phyloP scores from a whole-genome alignment of 345 rosid genomes.

The Rhizophora apiculata region DNA sequence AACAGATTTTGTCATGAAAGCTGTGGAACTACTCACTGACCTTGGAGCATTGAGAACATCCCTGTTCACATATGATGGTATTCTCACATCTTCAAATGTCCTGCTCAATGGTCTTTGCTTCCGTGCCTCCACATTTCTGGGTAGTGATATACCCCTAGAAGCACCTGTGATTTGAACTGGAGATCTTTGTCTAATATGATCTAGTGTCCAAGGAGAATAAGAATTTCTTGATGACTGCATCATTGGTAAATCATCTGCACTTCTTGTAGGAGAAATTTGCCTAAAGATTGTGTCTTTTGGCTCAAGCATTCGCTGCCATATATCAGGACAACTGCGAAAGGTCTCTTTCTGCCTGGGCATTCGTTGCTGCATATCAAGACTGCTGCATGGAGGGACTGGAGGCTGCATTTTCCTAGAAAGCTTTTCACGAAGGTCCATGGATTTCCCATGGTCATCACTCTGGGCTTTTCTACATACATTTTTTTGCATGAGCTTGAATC shows the following conservation, averaged over 20 bases:
- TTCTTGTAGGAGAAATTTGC: conserved; percentile 51
- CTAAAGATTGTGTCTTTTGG: conserved; percentile 44
- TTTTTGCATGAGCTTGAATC: conserved; percentile 73
- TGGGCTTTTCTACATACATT: conserved; percentile 44
- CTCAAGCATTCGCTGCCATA: conserved; percentile 42
- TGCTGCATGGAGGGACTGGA: conserved; percentile 19
- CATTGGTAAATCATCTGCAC: conserved; percentile 43
- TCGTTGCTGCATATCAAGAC: conserved; percentile 34
- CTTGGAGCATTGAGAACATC: conserved; percentile 53
- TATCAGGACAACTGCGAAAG: conserved; percentile 24
- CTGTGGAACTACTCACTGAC: conserved; percentile 38
- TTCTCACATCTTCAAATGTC: conserved; percentile 54
- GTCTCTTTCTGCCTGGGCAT: conserved; percentile 49
- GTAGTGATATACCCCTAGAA: conserved; percentile 66
- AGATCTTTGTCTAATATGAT: conserved; percentile 64
- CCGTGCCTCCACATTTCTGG: conserved; percentile 43
- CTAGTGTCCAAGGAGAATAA: conserved; percentile 63
- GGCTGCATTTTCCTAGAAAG: conserved; percentile 55
- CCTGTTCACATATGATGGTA: conserved; percentile 51
- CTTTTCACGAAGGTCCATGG: conserved; percentile 72
- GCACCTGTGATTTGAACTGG: conserved; percentile 51
- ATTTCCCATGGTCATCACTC: conserved; percentile 42
- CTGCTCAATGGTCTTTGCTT: conserved; percentile 51
- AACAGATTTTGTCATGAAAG: conserved; percentile 50
- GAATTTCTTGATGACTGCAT: conserved; percentile 50